Evolutionary conservation across 2,329 filamentous ascomycete genomes (phyloP).

Genomic region (Pleomassaria siparia): DNA sequence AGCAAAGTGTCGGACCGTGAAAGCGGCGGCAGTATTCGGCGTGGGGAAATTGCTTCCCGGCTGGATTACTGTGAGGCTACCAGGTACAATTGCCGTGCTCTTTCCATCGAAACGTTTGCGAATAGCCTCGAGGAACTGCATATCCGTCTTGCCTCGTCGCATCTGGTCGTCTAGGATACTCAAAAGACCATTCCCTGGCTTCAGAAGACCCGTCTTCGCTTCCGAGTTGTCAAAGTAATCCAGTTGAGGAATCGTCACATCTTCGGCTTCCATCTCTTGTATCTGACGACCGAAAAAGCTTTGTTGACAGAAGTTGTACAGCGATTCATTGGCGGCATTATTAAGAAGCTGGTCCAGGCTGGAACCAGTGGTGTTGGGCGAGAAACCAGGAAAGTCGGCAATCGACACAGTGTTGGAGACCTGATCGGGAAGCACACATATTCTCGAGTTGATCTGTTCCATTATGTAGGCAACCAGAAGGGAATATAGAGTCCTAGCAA

Average conservation of each 20-base stretch:
- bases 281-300: conserved; percentile 96
- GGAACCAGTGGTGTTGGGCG: conserved; percentile 81
- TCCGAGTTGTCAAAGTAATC: conserved; percentile 99
- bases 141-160: conserved; percentile 80
- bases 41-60: conserved; percentile 90
- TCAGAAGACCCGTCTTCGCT: conserved; percentile 86
- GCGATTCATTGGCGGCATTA: conserved; percentile 87
- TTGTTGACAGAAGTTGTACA: conserved; percentile 92
- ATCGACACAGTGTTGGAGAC: conserved; percentile 94
- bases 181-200: conserved; percentile 87
- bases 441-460: conserved; percentile 85
- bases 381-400: conserved; percentile 94
- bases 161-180: conserved; percentile 97
- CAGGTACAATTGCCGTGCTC: conserved; percentile 84
- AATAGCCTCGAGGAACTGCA: conserved; percentile 86
- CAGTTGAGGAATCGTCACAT: conserved; percentile 84
- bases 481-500: conserved; percentile 90
- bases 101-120: conserved; percentile 93
- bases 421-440: conserved; percentile 83
- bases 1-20: conserved; percentile 93
- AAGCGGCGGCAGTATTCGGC: conserved; percentile 75
- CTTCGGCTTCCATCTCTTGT: conserved; percentile 90
- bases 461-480: conserved; percentile 92
- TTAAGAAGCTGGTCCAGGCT: conserved; percentile 89
- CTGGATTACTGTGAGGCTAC: conserved; percentile 71